These are phyloP conservation scores for Kalanchoe fedtschenkoi DNA, from an alignment of 164 flowering plant species.

Conservation along the genomic window DNA sequence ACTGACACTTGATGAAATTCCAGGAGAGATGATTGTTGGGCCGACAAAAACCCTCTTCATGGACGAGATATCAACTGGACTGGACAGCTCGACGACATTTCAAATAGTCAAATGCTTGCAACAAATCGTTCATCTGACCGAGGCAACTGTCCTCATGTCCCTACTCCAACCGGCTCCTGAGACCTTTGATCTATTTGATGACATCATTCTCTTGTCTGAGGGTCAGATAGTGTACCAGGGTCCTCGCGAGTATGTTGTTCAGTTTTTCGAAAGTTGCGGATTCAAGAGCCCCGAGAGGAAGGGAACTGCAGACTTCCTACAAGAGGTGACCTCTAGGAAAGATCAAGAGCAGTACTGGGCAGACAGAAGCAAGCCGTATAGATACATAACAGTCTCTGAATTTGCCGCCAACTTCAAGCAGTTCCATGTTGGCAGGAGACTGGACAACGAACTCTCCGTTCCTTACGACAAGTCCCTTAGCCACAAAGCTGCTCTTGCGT, in stretches of 20 bases:
- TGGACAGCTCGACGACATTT: conserved; percentile 94
- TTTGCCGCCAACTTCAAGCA: conserved; percentile 57
- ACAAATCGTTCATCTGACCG: conserved; percentile 76
- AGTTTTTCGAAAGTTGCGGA: conserved; percentile 77
- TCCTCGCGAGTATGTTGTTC: conserved; percentile 68
- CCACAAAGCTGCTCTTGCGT: conserved; percentile 75
- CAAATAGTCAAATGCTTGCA: conserved; percentile 95
- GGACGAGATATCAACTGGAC: conserved; percentile 99
- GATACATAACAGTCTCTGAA: conserved; percentile 60
- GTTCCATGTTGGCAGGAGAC: conserved; percentile 61
- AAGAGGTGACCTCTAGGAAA: conserved; percentile 92
- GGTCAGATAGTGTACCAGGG: conserved; percentile 91
- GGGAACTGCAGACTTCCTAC: conserved; percentile 90
- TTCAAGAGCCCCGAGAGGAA: conserved; percentile 84
- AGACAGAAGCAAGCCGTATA: conserved; percentile 52
- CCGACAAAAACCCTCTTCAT: conserved; percentile 86
- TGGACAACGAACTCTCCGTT: conserved; percentile 58
- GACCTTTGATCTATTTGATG: conserved; percentile 90
- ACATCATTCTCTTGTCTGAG: conserved; percentile 71
- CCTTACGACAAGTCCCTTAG: conserved; percentile 46
- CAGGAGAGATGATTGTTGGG: conserved; percentile 98
- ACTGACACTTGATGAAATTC: too few species aligned
- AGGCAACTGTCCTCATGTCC: conserved; percentile 79
- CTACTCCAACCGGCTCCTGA: conserved; percentile 97
- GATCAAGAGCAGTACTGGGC: conserved; percentile 95